phyloP scores from a whole-genome alignment of 164 flowering plant genomes.

The Magnolia officinalis region DNA sequence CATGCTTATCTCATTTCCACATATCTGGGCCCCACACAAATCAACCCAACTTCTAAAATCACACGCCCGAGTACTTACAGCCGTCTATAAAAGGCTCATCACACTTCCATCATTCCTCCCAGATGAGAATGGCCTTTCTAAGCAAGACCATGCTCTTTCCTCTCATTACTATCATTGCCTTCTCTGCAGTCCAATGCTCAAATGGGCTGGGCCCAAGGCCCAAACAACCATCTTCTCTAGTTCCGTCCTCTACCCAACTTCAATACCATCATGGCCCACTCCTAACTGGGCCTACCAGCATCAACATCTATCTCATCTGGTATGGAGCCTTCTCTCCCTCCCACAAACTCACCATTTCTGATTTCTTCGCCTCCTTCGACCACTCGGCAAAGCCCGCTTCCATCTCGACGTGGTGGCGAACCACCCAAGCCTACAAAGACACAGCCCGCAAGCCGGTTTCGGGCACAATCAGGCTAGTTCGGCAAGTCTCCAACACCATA shows the following conservation, averaged over 20 bases:
- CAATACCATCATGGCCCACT: slow-evolving; percentile 34
- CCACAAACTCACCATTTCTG: slow-evolving; percentile 18
- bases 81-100: slow-evolving; percentile 14
- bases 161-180: slow-evolving; percentile 2
- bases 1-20: neutral
- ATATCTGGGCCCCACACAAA: neutral
- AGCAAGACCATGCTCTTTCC: slow-evolving; percentile 10
- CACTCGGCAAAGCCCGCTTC: neutral
- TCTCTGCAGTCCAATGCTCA: slow-evolving; percentile 17
- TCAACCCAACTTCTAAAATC: neutral
- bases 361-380: slow-evolving; percentile 29
- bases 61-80: neutral
- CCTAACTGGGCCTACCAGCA: slow-evolving; percentile 19
- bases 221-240: slow-evolving; percentile 15
- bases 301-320: slow-evolving; percentile 32
- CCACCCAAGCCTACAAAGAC: slow-evolving; percentile 24
- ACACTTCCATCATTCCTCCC: neutral
- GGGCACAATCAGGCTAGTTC: slow-evolving; percentile 14
- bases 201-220: slow-evolving; percentile 9
- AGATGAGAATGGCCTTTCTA: slow-evolving; percentile 6
- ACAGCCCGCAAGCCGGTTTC: slow-evolving; percentile 16
- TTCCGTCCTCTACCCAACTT: slow-evolving; percentile 16
- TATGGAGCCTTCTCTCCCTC: slow-evolving; percentile 27
- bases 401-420: slow-evolving; percentile 29
- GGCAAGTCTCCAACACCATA: slow-evolving; percentile 10